Percentiles rank a stretch among this genome's conserved stretches.
These are phyloP conservation scores for Nepenthes gracilis DNA, from an alignment of 148 eudicot species.

Conservation along the genomic window DNA sequence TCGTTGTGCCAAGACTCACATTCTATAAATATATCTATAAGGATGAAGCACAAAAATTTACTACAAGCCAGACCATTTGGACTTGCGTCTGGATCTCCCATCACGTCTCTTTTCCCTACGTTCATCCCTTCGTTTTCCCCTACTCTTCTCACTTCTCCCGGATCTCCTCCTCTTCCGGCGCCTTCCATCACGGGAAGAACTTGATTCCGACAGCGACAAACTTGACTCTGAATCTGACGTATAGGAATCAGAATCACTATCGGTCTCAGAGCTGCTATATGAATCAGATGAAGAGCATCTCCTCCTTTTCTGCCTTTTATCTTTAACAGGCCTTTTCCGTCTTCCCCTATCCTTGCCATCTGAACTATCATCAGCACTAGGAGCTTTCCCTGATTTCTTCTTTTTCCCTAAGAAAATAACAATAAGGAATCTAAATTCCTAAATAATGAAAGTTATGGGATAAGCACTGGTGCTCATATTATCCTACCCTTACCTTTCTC, in stretches of 20 bases:
- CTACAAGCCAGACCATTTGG: slow-evolving; percentile 28
- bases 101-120: slow-evolving; percentile 21
- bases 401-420: slow-evolving; percentile 37
- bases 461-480: no score
- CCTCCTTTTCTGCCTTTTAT: slow-evolving; percentile 58
- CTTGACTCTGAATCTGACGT: slow-evolving; percentile 39
- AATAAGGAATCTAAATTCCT: not conserved
- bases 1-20: no score
- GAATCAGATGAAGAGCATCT: slow-evolving; percentile 84
- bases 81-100: slow-evolving; percentile 37
- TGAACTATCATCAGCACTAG: slow-evolving; percentile 49
- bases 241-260: slow-evolving; percentile 29
- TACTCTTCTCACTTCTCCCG: slow-evolving; percentile 31
- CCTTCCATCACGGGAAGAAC: slow-evolving; percentile 71
- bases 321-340: slow-evolving; percentile 35
- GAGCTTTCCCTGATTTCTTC: slow-evolving; percentile 38
- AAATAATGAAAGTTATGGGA: not conserved
- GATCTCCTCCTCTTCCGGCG: slow-evolving; percentile 66
- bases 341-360: slow-evolving; percentile 44
- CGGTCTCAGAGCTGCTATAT: slow-evolving; percentile 21
- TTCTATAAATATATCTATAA: no score
- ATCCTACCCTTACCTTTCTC: slow-evolving; percentile 48
- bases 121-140: slow-evolving; percentile 24
- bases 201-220: slow-evolving; percentile 40
- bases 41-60: not conserved